Evolutionary conservation across 805 yeast species (phyloP), one percentile per base, ranked within the genome.

Genomic region (Candida broadrunensis): DNA sequence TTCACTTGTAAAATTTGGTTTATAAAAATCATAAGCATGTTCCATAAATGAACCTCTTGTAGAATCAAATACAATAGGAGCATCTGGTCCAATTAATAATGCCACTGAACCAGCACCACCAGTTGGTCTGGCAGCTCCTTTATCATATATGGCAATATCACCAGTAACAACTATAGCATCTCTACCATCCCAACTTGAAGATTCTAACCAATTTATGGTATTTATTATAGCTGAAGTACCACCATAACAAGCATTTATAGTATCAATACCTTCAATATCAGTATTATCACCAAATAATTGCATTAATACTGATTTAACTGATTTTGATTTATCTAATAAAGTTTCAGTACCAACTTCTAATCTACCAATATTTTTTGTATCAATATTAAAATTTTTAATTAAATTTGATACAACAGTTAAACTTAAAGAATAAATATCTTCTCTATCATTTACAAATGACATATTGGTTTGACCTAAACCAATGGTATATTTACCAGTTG

Each of bases 51-150:
- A 78, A 49, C 98, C 98, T 72, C 93, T 88, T 45, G 81, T 78
- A 34, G 84, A 70, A 55, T 93, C 98, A 55, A 93, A 83, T 31
- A 88, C 97, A 52, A 93, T 77, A 51, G 99, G 99, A 31, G 99
- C 97, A 61, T 93, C 96, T 39, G 98, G 96, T 38, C 99, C 99
- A 56, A 93, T 87, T 63, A 86, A 80, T 61, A 93, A 56, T 33
- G 99, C 99, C 45, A 91, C 95, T 36, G 95, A 77, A 63, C 99
- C 99, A 41, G 95, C 97, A 73, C 99, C 99, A 66, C 99, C 99
- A 39, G 99, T 93, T 60, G 99, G 99, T 77, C 99, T 85, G 42
- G 99, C 99, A 29, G 95, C 85, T 63, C 99, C 99, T 72, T 90
- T 80, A 56, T 90, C 89, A 70, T 93, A 93, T 53, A 93, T 83